A percentile compares a stretch with the other conserved stretches of the same genome.
Conservation (phyloP, 768 basidiomycete genomes). For the Mycena alexandri region DNA sequence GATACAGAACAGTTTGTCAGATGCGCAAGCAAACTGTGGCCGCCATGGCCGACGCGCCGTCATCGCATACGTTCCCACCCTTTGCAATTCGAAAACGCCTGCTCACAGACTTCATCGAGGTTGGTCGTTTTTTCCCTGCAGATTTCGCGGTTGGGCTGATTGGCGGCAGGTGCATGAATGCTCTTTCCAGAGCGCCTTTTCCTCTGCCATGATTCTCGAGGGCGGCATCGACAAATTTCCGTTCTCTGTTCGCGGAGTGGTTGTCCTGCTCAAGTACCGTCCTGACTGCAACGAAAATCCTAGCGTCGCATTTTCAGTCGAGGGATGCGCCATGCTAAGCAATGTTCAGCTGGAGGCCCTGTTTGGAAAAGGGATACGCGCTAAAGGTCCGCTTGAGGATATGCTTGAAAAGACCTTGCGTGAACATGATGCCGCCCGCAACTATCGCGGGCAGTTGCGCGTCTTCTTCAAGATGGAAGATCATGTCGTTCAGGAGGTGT, state of each 20-base stretch:
- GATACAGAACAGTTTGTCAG: constrained; percentile 14
- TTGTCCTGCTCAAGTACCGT: constrained; percentile 20
- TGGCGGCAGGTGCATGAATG: constrained; percentile 25
- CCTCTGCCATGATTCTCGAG: constrained; percentile 19
- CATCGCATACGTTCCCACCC: constrained; percentile 17
- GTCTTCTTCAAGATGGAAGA: constrained; percentile 31
- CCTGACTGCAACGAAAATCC: constrained; percentile 30
- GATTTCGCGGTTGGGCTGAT: not conserved
- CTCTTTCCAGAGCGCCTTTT: constrained; percentile 12
- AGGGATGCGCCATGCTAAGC: not conserved
- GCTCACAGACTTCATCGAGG: constrained; percentile 33
- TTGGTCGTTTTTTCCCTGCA: not conserved
- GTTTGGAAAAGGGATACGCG: not conserved
- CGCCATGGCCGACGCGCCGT: constrained; percentile 18
- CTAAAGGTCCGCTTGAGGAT: not conserved
- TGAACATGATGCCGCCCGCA: not conserved
- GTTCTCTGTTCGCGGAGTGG: constrained; percentile 2
- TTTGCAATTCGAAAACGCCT: constrained; percentile 26
- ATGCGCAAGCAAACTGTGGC: constrained; percentile 15
- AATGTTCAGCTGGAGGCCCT: not conserved
- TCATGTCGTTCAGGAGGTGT: constrained; percentile 16
- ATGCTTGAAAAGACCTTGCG: not conserved
- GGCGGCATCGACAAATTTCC: constrained; percentile 30
- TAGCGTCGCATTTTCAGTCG: constrained; percentile 20
- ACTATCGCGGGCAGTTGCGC: constrained; percentile 15